These are phyloP conservation scores for Boletus sp. DNA, from an alignment of 768 basidiomycete genomes.

Conservation along the genomic window DNA sequence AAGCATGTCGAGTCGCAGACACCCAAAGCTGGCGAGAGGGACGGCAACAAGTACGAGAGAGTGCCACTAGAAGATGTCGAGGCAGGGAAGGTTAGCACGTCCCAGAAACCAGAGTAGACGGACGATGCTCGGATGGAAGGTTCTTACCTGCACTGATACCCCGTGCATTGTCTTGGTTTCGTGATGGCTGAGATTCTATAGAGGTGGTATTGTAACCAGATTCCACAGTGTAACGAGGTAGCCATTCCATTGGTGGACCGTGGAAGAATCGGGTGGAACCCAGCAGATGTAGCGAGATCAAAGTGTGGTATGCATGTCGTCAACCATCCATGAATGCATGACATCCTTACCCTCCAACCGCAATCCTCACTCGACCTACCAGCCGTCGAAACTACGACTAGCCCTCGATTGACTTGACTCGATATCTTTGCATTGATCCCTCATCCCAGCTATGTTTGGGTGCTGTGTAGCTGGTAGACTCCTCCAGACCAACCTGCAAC, in stretches of 20 bases:
- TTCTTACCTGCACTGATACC: conserved; percentile 15
- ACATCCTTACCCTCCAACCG: conserved; percentile 1
- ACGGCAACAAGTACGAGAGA: conserved; percentile 48
- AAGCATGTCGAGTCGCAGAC: conserved; percentile 68
- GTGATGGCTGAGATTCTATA: conserved; percentile 9
- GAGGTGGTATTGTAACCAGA: conserved; percentile 5
- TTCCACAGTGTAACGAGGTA: conserved; percentile 4
- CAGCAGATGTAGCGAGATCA: background rate
- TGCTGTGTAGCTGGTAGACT: conserved; percentile 76
- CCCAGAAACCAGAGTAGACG: conserved; percentile 30
- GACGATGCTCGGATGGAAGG: background rate
- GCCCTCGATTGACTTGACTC: background rate
- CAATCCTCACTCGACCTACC: conserved; percentile 1
- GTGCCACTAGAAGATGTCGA: conserved; percentile 65
- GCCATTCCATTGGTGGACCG: background rate
- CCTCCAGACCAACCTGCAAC: conserved; percentile 75
- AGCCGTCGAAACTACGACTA: background rate
- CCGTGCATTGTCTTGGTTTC: background rate
- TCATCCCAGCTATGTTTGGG: conserved; percentile 58
- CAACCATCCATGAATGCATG: conserved; percentile 20
- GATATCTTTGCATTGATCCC: background rate
- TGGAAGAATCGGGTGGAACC: conserved; percentile 3
- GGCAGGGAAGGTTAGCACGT: conserved; percentile 34
- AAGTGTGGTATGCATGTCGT: conserved; percentile 1
- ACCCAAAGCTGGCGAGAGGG: conserved; percentile 29